Conservation (phyloP, 495 filamentous ascomycete genomes). For the Penicillium psychrofluorescens region DNA sequence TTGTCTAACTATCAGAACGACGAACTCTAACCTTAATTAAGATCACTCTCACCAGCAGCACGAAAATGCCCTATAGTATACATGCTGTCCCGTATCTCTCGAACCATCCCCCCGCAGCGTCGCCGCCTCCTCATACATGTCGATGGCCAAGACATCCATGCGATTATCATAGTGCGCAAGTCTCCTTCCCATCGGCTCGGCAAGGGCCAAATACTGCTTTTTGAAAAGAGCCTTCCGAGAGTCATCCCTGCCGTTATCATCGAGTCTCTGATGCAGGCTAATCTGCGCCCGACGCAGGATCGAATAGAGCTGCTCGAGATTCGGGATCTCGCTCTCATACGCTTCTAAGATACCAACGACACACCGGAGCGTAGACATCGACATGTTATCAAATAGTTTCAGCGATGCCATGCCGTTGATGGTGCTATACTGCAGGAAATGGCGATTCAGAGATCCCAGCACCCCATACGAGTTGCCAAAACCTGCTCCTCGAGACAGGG, state of each 20-base stretch:
- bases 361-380: constrained; percentile 11
- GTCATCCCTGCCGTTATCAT: neutral
- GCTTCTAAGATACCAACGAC: constrained; percentile 12
- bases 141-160: constrained; percentile 8
- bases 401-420: constrained; percentile 10
- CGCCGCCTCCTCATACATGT: constrained; percentile 11
- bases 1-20: too few species aligned
- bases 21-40: too few species aligned
- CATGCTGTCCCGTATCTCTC: constrained; percentile 1
- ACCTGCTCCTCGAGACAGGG: constrained; percentile 12
- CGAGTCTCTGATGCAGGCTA: neutral
- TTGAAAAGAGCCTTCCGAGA: neutral
- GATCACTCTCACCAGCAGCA: neutral
- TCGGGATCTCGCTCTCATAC: constrained; percentile 13
- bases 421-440: neutral
- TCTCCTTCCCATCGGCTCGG: constrained; percentile 8
- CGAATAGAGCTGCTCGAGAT: constrained; percentile 8
- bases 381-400: constrained; percentile 9
- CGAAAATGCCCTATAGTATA: constrained; percentile 5
- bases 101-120: neutral
- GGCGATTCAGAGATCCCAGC: constrained; percentile 1
- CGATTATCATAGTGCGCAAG: constrained; percentile 7
- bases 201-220: constrained; percentile 3
- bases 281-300: constrained; percentile 7
- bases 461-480: constrained; percentile 2